Evolutionary conservation across 1,284 basidiomycete genomes (phyloP), one percentile per base, ranked within the genome.

Genomic region (Veloporphyrellus conicus): DNA sequence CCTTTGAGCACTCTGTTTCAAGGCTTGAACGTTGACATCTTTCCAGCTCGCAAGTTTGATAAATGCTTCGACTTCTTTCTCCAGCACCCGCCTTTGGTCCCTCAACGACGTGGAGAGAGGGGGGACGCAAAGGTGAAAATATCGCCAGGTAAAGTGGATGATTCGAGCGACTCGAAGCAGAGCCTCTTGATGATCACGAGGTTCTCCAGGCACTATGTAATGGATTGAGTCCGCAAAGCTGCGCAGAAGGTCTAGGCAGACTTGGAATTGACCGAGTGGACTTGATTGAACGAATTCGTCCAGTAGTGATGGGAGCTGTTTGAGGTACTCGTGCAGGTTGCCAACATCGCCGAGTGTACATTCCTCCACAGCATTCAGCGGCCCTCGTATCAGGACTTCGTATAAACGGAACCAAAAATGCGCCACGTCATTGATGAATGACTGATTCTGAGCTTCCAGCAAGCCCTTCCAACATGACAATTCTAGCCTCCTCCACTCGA

Each of bases 41-140:
- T 90, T 95, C 96, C 96, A 99, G 61, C 93, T 96, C 0, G 96
- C 96, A 33, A 99, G 76, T 66, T 93, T 93, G 74, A 99, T 88
- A 63, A 91, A 89, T 46, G 81, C 83, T 50, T 77, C 78, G 45
- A 99, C 79, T 45, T 95, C 88, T 58, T 84, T 87, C 68, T 97
- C 92, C 36, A 97, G 67, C 1, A 64, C 64, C 2, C 67, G 69
- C 48, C 85, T 81, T 64, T 92, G 84, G 9, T 75, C 68, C 4
- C 63, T 57, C n/a, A 96, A 68, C 7, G 72, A 74, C 7, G 69
- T 62, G 7, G 69, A 61, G 31, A 96, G 67, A 6, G 70, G 67
- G 0, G 71, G 57, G 9, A 73, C 63, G 63, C 86, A 93, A 33
- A 90, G 78, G 11, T 64, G 56, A 60, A 87, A 96, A 66, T 87